Conservation (phyloP, 2,329 filamentous ascomycete genomes). For the Chrysoporthe puriensis region DNA sequence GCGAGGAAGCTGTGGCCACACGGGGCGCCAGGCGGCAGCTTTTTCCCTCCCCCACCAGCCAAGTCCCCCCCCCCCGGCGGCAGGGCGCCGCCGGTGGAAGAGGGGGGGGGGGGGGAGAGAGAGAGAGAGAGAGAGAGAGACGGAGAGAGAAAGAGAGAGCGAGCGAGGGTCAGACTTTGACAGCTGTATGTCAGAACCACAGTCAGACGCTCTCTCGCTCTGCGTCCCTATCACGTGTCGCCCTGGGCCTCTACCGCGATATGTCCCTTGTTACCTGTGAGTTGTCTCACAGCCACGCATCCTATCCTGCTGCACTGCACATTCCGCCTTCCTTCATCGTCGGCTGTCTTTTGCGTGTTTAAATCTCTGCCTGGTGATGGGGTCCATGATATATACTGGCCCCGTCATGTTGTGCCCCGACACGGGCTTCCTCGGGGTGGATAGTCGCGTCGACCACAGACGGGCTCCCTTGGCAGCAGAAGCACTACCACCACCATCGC, state of each 20-base stretch:
- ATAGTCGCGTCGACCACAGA: neutral
- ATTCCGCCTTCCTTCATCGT: neutral
- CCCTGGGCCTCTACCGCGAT: neutral
- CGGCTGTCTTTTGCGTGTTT: neutral
- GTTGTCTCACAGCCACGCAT: conserved; percentile 4
- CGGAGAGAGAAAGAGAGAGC: too few species aligned
- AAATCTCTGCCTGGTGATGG: neutral
- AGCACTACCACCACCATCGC: neutral
- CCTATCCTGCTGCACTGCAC: neutral
- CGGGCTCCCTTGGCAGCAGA: neutral
- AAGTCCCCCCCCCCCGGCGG: neutral
- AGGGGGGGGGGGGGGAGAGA: too few species aligned
- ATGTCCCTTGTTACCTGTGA: too few species aligned
- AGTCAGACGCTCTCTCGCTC: neutral
- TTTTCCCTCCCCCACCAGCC: neutral
- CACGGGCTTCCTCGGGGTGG: neutral
- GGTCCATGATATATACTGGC: neutral
- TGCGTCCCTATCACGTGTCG: neutral
- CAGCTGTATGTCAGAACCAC: neutral
- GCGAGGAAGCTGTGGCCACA: neutral
- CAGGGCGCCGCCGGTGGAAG: neutral
- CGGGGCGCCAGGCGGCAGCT: conserved; percentile 1
- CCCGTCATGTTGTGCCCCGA: neutral
- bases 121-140: too few species aligned
- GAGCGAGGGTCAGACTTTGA: neutral